Percentiles rank a stretch among this genome's conserved stretches.
phyloP scores from a whole-genome alignment of 2,329 filamentous ascomycete species.

The Curvularia sp. region DNA sequence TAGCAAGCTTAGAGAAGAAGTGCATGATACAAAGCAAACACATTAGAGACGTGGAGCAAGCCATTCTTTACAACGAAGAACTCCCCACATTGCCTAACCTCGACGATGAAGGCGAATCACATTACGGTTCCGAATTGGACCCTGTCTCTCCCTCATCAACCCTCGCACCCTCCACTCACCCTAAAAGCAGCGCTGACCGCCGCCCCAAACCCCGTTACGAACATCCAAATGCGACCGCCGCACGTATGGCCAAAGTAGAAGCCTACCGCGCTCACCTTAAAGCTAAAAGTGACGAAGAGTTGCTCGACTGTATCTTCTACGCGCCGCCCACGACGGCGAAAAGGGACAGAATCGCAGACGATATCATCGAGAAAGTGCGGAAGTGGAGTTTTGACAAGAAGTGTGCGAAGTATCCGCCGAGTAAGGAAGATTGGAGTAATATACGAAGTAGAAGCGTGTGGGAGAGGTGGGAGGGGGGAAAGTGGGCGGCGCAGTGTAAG shows the following conservation, averaged over 20 bases:
- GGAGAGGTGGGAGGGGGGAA: slow-evolving; percentile 17
- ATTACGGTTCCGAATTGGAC: not conserved
- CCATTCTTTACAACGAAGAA: not conserved
- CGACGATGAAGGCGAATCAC: not conserved
- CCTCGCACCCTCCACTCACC: too few relatives aligned
- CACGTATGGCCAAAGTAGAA: not conserved
- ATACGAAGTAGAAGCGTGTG: slow-evolving; percentile 1
- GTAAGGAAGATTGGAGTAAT: not conserved
- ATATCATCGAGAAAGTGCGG: slow-evolving; percentile 11
- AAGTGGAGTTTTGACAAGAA: slow-evolving; percentile 1
- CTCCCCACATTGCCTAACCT: not conserved
- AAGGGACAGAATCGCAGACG: not conserved
- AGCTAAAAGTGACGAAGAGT: not conserved
- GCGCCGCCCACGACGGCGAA: not conserved
- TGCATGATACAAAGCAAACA: not conserved
- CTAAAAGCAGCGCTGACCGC: not conserved
- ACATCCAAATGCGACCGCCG: not conserved
- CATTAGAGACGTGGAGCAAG: slow-evolving; percentile 1
- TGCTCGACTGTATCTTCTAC: not conserved
- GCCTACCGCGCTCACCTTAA: not conserved
- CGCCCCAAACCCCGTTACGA: slow-evolving; percentile 1
- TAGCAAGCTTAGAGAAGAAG: not conserved
- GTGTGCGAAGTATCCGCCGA: slow-evolving; percentile 19
- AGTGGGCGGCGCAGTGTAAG: slow-evolving; percentile 5
- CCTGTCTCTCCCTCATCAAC: not conserved